Conservation (phyloP, 2,329 filamentous ascomycete species). For the Aspergillus tanneri region DNA sequence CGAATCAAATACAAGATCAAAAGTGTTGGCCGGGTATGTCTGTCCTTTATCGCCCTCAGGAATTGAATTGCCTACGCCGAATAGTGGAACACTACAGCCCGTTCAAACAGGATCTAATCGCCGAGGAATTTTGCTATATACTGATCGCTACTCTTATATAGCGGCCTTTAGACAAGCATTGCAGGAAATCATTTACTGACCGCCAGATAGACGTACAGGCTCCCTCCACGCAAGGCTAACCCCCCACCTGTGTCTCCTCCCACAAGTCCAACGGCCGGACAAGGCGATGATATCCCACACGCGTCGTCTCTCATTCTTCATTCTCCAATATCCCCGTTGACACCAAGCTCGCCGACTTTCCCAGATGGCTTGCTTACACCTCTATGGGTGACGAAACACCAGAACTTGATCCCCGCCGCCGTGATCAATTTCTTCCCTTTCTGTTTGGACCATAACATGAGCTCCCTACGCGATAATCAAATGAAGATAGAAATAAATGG, state of each 20-base stretch:
- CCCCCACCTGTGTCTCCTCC: constrained; percentile 54
- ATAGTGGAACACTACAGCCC: too few species aligned
- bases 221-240: constrained; percentile 63
- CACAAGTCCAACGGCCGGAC: constrained; percentile 51
- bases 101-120: too few species aligned
- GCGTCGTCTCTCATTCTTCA: constrained; percentile 64
- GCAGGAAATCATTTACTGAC: constrained; percentile 17
- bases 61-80: neutral
- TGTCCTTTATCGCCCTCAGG: neutral
- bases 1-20: constrained; percentile 65
- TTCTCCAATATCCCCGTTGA: constrained; percentile 87
- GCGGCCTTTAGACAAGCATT: neutral
- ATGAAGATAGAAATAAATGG: constrained; percentile 83
- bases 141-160: neutral
- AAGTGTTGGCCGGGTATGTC: constrained; percentile 76
- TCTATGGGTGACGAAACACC: constrained; percentile 85
- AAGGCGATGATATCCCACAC: constrained; percentile 45
- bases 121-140: too few species aligned
- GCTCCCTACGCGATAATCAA: constrained; percentile 79
- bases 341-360: constrained; percentile 76
- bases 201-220: constrained; percentile 48
- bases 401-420: constrained; percentile 75
- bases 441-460: constrained; percentile 68
- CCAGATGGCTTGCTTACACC: constrained; percentile 84
- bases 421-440: constrained; percentile 80